These are phyloP conservation scores for Candida labiduridarum DNA, from an alignment of 1,139 yeast genomes.

Conservation along the genomic window DNA sequence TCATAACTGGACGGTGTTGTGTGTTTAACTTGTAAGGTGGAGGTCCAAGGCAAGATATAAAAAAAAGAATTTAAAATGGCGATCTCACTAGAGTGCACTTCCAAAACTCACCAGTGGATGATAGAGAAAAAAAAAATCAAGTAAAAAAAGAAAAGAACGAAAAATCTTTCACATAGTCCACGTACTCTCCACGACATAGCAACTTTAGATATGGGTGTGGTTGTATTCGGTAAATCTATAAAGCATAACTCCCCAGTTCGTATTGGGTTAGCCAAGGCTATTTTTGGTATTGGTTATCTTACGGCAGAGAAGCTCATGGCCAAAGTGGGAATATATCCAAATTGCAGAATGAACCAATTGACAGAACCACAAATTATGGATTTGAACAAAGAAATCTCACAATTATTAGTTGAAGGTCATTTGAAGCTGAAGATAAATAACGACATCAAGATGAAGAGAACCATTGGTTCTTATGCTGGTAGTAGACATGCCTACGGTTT, in stretches of 20 bases:
- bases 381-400: constrained; percentile 83
- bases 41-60: not conserved
- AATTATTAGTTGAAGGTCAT: constrained; percentile 82
- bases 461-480: constrained; percentile 87
- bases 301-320: constrained; percentile 84
- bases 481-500: constrained; percentile 84
- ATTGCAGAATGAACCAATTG: constrained; percentile 92
- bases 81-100: no score
- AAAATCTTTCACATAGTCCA: not conserved
- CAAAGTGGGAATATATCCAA: constrained; percentile 86
- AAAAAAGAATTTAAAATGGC: not conserved
- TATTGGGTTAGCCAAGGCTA: constrained; percentile 75
- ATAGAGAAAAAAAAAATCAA: not conserved
- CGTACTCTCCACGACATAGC: not conserved
- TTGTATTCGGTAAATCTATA: constrained; percentile 73
- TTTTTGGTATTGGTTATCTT: constrained; percentile 80
- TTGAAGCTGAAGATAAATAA: constrained; percentile 76
- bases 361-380: constrained; percentile 86
- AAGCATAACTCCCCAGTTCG: constrained; percentile 51
- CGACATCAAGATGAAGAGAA: constrained; percentile 78
- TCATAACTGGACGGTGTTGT: constrained; percentile 17
- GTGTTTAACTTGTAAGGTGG: not conserved
- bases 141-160: not conserved
- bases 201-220: constrained; percentile 59
- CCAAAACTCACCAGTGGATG: not conserved